Base-by-base conservation (phyloP, 2,329 filamentous ascomycete species). In the Alternaria gansuensis region DNA sequence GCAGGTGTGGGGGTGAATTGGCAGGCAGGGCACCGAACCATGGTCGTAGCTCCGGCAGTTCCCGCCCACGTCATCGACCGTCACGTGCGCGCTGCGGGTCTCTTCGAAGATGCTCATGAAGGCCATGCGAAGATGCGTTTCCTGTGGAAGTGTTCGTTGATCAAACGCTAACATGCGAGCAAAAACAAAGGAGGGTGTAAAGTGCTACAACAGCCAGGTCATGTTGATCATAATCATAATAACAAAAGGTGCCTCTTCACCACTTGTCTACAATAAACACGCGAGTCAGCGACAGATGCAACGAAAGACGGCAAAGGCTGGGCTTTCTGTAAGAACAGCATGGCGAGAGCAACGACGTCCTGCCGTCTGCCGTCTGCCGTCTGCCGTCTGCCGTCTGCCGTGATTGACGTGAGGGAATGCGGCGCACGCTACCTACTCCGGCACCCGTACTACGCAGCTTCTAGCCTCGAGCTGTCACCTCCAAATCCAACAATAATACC, bases 401-500 rank as follows among this genome's bases (percentile, higher is more conserved):
- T 21, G 41, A 23, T 39, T 34, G 43, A 33, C 49, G 50, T 58
- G 44, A 54, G 54, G 51, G 51, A 55, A 44, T 56, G 56, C 51
- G 14, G 53, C 17, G 29, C 44, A 59, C 49, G 49, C 57, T 63
- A 63, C n/a, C n/a, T n/a, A n/a, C n/a, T n/a, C n/a, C n/a, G n/a
- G n/a, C n/a, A n/a, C 57, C 44, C 36, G 44, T 55, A 44, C 43
- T 46, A 50, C 57, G 51, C 60, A 50, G 61, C 54, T 51, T 48
- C 60, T 51, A 57, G 60, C 29, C 60, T 44, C 31, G 50, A 37
- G 29, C 52, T 60, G 57, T 58, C 54, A 56, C 55, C 39, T 49
- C 56, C 37, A 59, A 52, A 49, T 53, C 52, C 54, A 55, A 55
- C 45, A 59, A 55, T 40, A 59, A 55, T 50, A 56, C 54, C 62